Conservation (phyloP, 1,139 yeast genomes). For the Sugiyamaella xylanicola region DNA sequence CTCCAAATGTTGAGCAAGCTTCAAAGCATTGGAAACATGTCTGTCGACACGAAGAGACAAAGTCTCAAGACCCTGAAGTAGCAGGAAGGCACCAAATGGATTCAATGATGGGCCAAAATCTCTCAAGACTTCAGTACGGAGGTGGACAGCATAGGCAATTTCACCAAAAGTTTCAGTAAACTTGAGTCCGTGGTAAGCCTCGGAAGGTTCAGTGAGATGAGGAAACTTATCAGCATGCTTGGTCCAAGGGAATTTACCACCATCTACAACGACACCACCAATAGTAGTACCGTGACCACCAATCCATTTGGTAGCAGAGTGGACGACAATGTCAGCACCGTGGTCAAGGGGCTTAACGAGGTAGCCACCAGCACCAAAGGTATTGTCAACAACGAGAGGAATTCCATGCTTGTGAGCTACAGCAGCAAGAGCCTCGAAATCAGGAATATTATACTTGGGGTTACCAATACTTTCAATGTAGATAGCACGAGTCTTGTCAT, state of each 20-base stretch:
- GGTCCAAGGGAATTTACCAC: conserved; percentile 91
- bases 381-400: conserved; percentile 93
- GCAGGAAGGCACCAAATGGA: conserved; percentile 85
- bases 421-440: conserved; percentile 72
- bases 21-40: conserved; percentile 82
- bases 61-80: conserved; percentile 91
- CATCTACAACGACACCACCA: conserved; percentile 87
- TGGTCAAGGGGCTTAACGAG: conserved; percentile 80
- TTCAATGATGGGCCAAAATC: conserved; percentile 88
- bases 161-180: conserved; percentile 81
- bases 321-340: conserved; percentile 84
- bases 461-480: conserved; percentile 92
- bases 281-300: conserved; percentile 97
- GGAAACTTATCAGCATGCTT: conserved; percentile 83
- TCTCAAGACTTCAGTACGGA: conserved; percentile 83
- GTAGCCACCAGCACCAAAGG: conserved; percentile 97
- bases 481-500: conserved; percentile 83
- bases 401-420: conserved; percentile 87
- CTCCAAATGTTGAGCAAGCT: conserved; percentile 77
- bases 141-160: conserved; percentile 76
- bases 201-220: conserved; percentile 86
- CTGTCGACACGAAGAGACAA: conserved; percentile 91
- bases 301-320: conserved; percentile 97
- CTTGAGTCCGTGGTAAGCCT: conserved; percentile 88
- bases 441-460: conserved; percentile 92